Evolutionary conservation across 352 stramenopile species (phyloP), one percentile per base, ranked within the genome.

Genomic region (Globisporangium heterothallicum): DNA sequence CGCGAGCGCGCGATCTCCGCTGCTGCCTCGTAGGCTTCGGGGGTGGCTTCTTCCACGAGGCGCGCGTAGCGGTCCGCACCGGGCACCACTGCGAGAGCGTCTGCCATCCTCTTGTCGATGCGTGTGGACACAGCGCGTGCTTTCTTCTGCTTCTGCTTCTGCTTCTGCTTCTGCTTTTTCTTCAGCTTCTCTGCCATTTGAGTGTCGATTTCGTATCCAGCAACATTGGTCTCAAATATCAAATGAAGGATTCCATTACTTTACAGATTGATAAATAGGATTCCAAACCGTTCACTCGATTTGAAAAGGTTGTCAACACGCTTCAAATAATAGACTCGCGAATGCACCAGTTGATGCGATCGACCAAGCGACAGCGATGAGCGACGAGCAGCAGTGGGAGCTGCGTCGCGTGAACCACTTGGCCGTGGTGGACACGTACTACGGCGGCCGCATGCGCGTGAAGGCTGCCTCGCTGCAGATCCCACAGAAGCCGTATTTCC

Each of bases 361-460:
- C n/a, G n/a, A n/a, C n/a, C n/a, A n/a, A n/a, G n/a, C n/a, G n/a
- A n/a, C n/a, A n/a, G n/a, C n/a, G n/a, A n/a, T n/a, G n/a, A n/a
- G n/a, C n/a, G 18, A 46, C 14, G 14, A 29, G 41, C 19, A 46
- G 41, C 19, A 10, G 16, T n/a, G 6, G 19, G 19, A 46, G 12
- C 19, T 4, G 41, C 6, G 41, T 25, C 19, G 41, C 29, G 62
- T 79, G 24, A 76, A 86, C 49, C 77, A 88, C 26, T 53, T 68
- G 9, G 69, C 56, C 41, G 38, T 67, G 18, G 66, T 91, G 52
- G 67, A 73, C 49, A 53, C 42, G 12, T 91, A 91, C 54, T 91
- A 87, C 64, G 24, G 22, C 22, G 57, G 62, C 13, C 42, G n/a
- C 4, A 29, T 72, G 21, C 41, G 49, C 46, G 40, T 86, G 8